Base-by-base conservation (phyloP, 2,329 filamentous ascomycete species). In the Talaromyces marneffei region DNA sequence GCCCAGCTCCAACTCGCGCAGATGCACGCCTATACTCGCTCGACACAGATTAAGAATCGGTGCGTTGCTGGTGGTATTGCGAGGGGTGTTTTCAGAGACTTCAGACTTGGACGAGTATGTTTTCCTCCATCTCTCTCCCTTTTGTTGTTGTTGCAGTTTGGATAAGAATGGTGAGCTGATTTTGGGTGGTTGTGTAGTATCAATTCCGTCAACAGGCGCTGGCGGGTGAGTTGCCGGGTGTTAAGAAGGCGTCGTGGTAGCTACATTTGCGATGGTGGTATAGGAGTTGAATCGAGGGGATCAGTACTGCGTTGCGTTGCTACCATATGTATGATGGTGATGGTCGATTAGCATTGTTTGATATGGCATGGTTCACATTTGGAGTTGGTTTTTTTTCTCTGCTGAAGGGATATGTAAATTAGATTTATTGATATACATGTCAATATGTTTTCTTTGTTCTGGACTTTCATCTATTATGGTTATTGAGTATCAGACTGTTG, bases 191-290 rank as follows among this genome's bases (percentile, higher is more conserved):
- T 63, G 59, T 58, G 48, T 52, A 97, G 93, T 99, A 84, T 77
- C 91, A 93, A 80, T 99, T 99, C 80, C 86, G 94, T 74, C 81
- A 94, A 78, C 88, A 96, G 75, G 94, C 94, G 18, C 79, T 97
- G 65, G 87, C 84, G 33, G 94, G 94, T 56, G 86, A 91, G 64
- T 74, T 99, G 58, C 93, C 94, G 0, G 94, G 94, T 69, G 94
- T 99, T 60, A 91, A 88, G 83, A 96, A 96, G 82, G 94, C 94
- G 55, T 95, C 90, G 77, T 99, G 94, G 94, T 99, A 90, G 14
- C 7, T 46, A 44, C 20, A n/a, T 14, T 4, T 29, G 16, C 2
- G 16, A 27, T 46, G 16, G 23, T 6, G 23, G 6, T 29, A 44
- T 23, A n/a, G n/a, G 44, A 48, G 3, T 29, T n/a, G 23, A 25